Evolutionary conservation across 805 yeast genomes (phyloP), one percentile per base, ranked within the genome.

Genomic region (Zygotorulaspora danielsina): DNA sequence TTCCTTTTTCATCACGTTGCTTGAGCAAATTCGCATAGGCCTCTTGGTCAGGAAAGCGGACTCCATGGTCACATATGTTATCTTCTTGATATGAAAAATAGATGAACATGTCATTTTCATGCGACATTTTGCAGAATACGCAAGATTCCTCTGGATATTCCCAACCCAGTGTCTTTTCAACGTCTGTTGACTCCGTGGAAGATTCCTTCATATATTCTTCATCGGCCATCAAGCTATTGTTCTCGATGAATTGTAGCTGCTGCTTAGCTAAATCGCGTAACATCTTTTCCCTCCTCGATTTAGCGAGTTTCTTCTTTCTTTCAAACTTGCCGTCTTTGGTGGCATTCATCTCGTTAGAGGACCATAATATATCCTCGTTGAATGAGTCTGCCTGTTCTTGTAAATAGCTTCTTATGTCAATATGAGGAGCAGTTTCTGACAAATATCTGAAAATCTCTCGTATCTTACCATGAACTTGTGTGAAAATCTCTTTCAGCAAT

Each of bases 241-340:
- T 72, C 41, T 76, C 76, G 19, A 83, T 75, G 63, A 90, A 93
- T 64, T 71, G 73, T 26, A 75, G 70, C 56, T 90, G 97, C 51
- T 87, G 94, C 47, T 75, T 76, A 48, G 81, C 84, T 55, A 90
- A 75, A 42, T 81, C 85, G 1, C 83, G 90, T 72, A 90, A 61
- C 21, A 89, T 70, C 50, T 78, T 81, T 1, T 73, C 75, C 50
- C 79, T 82, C 48, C 89, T 76, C 43, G 73, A 79, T 49, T 76
- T 76, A 0, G 95, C 96, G 6, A 75, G 49, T 28, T 74, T 67
- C 59, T 81, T 84, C 65, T 81, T 86, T 42, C 69, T 70, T 25
- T 76, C 82, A 19, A 66, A 59, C 21, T 74, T 81, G 9, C 65
- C 68, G 26, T 59, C 63, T 20, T 53, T 59, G 7, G 48, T 43